Evolutionary conservation across 2,329 filamentous ascomycete genomes (phyloP), one percentile per base, ranked within the genome.

Genomic region (Fusarium irregulare): DNA sequence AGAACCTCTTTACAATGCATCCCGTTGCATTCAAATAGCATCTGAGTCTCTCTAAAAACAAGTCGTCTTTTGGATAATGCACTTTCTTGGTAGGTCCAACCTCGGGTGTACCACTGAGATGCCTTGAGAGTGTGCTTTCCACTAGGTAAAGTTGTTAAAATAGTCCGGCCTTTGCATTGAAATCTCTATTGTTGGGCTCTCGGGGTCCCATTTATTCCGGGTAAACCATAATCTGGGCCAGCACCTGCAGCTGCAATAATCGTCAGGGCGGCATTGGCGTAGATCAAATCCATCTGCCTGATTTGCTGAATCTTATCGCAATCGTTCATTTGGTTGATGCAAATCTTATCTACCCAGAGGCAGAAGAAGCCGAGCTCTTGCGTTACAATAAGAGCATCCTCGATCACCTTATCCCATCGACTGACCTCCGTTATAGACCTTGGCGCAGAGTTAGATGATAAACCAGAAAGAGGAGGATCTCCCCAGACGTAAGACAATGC

Each of bases 371-470:
- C 41, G 0, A 23, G 12, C 7, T 8, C 4, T n/a, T 23, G 7
- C 2, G n/a, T 32, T n/a, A 7, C 46, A 4, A 4, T 0, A 8
- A 32, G 9, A 18, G 46, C 46, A 10, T 32, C 12, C 14, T 44
- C 7, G 4, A 23, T 10, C 1, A 37, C 16, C 32, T n/a, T 34
- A 9, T 18, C 25, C 25, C 25, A 27, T 27, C 25, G 25, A 9
- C 3, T 27, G 25, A 27, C 9, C 25, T 27, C 25, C 10, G 3
- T 27, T 27, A 27, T 27, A 27, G 16, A 9, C 7, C 14, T 9
- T 6, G 14, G 32, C 0, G 32, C 0, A 4, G 32, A 34, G 4
- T 1, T 37, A 5, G 16, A 18, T 2, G 32, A 11, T 6, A 9
- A 37, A 6, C 9, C 32, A 37, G 34, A 37, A 0, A 6, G 1